Conservation (phyloP, 2,329 filamentous ascomycete species). For the Pestalotiopsis sp. region DNA sequence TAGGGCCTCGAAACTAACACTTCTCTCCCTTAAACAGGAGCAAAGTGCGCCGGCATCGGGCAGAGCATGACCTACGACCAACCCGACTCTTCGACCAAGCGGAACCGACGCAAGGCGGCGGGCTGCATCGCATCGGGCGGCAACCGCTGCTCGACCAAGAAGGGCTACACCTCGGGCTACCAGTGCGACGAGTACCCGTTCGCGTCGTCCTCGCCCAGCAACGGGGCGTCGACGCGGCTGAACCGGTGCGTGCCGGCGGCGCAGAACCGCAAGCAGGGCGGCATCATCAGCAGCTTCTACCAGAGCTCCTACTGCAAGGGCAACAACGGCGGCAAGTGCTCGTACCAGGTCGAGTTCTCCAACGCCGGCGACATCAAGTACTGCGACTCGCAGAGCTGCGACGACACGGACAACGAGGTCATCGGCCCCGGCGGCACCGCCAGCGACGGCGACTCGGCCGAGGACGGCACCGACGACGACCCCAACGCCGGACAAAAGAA, state of each 20-base stretch:
- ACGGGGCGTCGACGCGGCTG: neutral
- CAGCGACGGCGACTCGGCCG: neutral
- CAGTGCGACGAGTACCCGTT: neutral
- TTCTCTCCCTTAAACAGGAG: neutral
- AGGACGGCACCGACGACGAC: neutral
- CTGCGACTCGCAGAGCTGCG: slow-evolving; percentile 2
- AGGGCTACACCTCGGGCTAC: neutral
- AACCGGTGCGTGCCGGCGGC: slow-evolving; percentile 12
- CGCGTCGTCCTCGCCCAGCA: neutral
- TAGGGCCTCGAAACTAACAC: neutral
- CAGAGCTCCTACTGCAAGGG: slow-evolving; percentile 11
- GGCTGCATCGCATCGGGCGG: slow-evolving; percentile 12
- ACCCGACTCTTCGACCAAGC: slow-evolving; percentile 2
- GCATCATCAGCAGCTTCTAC: slow-evolving; percentile 11
- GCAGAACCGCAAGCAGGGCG: slow-evolving; percentile 14
- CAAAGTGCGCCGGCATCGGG: neutral
- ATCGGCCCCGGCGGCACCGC: neutral
- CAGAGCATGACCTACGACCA: neutral
- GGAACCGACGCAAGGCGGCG: slow-evolving; percentile 8
- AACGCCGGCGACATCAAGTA: slow-evolving; percentile 5
- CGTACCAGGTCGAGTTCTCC: neutral
- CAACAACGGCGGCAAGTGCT: slow-evolving; percentile 11
- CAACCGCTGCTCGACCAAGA: slow-evolving; percentile 12
- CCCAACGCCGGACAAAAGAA: neutral
- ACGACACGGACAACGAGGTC: neutral